These are phyloP conservation scores for Cajanus cajan DNA, from an alignment of 306 rosid genomes.

Conservation along the genomic window DNA sequence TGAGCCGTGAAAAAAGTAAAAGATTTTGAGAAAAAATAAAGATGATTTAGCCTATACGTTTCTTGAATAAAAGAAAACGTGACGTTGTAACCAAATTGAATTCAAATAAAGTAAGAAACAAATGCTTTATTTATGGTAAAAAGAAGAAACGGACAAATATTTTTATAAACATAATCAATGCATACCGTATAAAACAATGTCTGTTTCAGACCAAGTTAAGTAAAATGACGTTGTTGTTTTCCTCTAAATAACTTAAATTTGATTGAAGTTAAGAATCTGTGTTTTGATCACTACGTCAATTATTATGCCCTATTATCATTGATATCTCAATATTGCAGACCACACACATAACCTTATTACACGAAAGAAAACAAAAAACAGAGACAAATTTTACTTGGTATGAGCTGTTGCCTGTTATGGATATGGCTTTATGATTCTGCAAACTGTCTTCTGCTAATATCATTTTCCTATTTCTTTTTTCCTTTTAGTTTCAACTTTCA, in stretches of 20 bases:
- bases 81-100: background rate
- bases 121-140: background rate
- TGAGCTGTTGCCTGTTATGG: conserved; percentile 31
- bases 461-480: background rate
- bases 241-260: background rate
- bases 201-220: background rate
- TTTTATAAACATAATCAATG: conserved; percentile 4
- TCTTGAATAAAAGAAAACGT: background rate
- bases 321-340: background rate
- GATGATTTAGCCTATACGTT: background rate
- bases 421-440: conserved; percentile 15
- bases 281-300: background rate
- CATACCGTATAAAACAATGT: background rate
- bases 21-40: background rate
- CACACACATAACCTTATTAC: background rate
- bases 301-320: background rate
- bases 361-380: background rate
- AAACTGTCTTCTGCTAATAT: background rate
- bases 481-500: background rate
- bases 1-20: background rate
- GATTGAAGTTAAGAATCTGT: background rate
- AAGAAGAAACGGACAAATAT: background rate
- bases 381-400: background rate
- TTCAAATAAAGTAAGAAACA: background rate
- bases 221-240: background rate